Evolutionary conservation across 768 basidiomycete species (phyloP).

Genomic region (Butyriboletus loyo): DNA sequence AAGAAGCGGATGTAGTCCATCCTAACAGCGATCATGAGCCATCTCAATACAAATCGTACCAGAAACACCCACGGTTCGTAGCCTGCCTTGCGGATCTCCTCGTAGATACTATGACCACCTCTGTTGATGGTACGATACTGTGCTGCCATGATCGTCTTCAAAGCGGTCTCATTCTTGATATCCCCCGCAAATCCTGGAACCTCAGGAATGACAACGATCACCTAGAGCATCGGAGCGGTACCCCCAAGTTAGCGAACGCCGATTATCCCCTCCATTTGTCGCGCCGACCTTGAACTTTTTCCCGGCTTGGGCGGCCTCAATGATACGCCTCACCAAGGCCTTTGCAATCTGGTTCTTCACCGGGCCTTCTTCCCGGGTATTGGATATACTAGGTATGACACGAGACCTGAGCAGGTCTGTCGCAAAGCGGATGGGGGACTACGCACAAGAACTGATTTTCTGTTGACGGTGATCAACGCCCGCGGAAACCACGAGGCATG

Average conservation of each 20-base stretch:
- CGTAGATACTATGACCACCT: slow-evolving; percentile 84
- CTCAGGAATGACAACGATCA: slow-evolving; percentile 86
- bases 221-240: slow-evolving; percentile 39
- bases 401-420: slow-evolving; percentile 2
- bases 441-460: slow-evolving; percentile 89
- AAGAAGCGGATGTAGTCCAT: slow-evolving; percentile 86
- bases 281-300: slow-evolving; percentile 69
- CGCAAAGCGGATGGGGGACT: not conserved
- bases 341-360: slow-evolving; percentile 82
- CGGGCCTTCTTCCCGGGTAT: slow-evolving; percentile 56
- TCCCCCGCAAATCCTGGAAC: slow-evolving; percentile 89
- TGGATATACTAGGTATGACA: slow-evolving; percentile 60
- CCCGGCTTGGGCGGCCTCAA: slow-evolving; percentile 69
- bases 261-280: not conserved
- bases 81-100: slow-evolving; percentile 71
- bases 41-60: not conserved
- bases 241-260: not conserved
- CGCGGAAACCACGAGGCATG: slow-evolving; percentile 9
- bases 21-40: slow-evolving; percentile 35
- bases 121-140: slow-evolving; percentile 89
- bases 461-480: slow-evolving; percentile 12
- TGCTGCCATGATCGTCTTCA: slow-evolving; percentile 85
- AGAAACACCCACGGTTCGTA: slow-evolving; percentile 64
- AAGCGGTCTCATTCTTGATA: slow-evolving; percentile 57
- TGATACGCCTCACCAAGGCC: slow-evolving; percentile 80